These are phyloP conservation scores for Tetracladium marchalianum DNA, from an alignment of 495 filamentous ascomycete genomes.

Conservation along the genomic window DNA sequence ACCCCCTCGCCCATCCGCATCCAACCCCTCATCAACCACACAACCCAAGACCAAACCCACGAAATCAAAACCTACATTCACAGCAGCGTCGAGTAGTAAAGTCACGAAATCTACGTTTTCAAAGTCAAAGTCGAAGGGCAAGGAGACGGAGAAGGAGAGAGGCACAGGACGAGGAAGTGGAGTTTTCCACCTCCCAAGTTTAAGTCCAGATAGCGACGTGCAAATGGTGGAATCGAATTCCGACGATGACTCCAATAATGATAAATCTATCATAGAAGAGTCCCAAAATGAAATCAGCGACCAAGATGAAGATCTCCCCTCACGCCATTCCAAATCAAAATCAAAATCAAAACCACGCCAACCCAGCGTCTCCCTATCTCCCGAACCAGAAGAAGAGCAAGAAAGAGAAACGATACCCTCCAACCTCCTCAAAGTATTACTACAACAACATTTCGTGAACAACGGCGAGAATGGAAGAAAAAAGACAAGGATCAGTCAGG, in stretches of 20 bases:
- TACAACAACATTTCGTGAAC: constrained; percentile 65
- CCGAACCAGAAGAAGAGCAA: background rate
- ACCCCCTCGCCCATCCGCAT: constrained; percentile 11
- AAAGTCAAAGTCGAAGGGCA: constrained; percentile 1
- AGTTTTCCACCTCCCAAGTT: background rate
- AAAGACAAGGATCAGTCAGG: constrained; percentile 64
- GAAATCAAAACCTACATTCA: background rate
- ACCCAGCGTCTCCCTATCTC: background rate
- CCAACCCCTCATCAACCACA: background rate
- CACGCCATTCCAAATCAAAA: background rate
- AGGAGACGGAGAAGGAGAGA: background rate
- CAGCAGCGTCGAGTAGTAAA: background rate
- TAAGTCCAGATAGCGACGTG: background rate
- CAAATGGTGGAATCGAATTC: no score
- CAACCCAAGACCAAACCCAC: background rate
- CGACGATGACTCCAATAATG: background rate
- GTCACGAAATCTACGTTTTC: background rate
- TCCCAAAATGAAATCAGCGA: background rate
- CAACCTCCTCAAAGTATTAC: constrained; percentile 60
- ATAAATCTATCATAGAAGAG: background rate
- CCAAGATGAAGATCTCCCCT: constrained; percentile 2
- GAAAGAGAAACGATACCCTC: constrained; percentile 48
- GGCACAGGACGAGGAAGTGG: background rate
- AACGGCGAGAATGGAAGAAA: constrained; percentile 27
- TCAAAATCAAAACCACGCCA: background rate